Base-by-base conservation (phyloP, 225 moss, liverwort and hornwort species). In the Pseudisothecium myosuroides region DNA sequence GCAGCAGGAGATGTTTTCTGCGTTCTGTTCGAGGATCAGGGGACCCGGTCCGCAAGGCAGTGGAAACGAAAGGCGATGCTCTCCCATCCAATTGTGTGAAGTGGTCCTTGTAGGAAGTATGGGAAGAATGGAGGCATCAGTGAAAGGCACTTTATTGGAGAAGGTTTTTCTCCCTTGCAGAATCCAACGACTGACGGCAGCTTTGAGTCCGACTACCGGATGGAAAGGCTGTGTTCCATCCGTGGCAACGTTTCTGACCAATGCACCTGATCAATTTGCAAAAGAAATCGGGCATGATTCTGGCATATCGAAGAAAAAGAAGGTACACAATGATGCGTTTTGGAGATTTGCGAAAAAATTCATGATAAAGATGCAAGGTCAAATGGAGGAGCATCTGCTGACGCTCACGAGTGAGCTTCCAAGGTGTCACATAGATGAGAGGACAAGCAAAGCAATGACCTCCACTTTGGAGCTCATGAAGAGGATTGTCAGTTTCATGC, bases 111-210 rank as follows among this genome's bases (percentile, higher is more conserved):
- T 63, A 1, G 94, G 91, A 39, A 93, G 91, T 31, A 36, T 65
- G 26, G 85, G n/a, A 43, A 83, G 49, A 77, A 88, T 96, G 87
- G 83, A 89, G 45, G 66, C 14, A 75, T 47, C 37, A 2, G 86
- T 92, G 50, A 88, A 90, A 49, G 93, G 94, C 22, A 88, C 86
- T 62, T 50, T 88, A 41, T 74, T 93, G 81, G 85, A 94, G 61
- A 87, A 87, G 49, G 86, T 95, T 10, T 94, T 92, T 86, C 95
- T 98, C 32, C 96, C 95, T 34, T 71, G 88, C 49, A 93, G 96
- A 77, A 91, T 93, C 55, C n/a, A 88, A 64, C 93, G 95, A 14
- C 72, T 98, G 36, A 82, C 34, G 58, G 89, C 61, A 85, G 95
- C 96, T 39, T 79, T 98, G 61, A 54, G 47, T 72, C 91, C 83